Evolutionary conservation across 345 rosid species (phyloP).

Genomic region (Syzygium jambos): DNA sequence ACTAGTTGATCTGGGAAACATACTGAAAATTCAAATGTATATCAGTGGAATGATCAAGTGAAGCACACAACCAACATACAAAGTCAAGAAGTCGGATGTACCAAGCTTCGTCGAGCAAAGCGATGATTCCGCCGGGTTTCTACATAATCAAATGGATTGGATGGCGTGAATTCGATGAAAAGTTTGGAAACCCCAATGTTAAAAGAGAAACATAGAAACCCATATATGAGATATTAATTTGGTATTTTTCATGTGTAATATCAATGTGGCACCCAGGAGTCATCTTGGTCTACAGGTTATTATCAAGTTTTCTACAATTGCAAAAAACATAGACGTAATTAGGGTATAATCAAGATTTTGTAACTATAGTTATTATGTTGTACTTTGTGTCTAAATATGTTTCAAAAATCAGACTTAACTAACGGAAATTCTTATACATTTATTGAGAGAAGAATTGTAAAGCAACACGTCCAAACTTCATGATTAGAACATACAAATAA

Average conservation of each 20-base stretch:
- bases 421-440: background rate
- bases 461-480: background rate
- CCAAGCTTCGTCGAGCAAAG: conserved; percentile 95
- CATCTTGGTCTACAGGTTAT: background rate
- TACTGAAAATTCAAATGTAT: conserved; percentile 33
- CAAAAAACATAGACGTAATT: background rate
- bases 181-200: background rate
- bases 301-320: background rate
- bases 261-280: background rate
- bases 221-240: background rate
- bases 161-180: conserved; percentile 9
- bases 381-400: background rate
- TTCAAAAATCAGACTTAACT: background rate
- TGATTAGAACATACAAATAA: background rate
- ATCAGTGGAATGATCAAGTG: background rate
- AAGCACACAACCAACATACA: background rate
- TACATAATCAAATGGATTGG: conserved; percentile 30
- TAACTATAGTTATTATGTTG: background rate
- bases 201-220: background rate
- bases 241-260: background rate
- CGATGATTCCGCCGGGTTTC: conserved; percentile 90
- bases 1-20: conserved; percentile 88
- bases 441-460: background rate
- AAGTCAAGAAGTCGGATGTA: conserved; percentile 12
- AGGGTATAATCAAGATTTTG: background rate